Conservation (phyloP, 345 rosid species). For the Pseudoturritis turrita region DNA sequence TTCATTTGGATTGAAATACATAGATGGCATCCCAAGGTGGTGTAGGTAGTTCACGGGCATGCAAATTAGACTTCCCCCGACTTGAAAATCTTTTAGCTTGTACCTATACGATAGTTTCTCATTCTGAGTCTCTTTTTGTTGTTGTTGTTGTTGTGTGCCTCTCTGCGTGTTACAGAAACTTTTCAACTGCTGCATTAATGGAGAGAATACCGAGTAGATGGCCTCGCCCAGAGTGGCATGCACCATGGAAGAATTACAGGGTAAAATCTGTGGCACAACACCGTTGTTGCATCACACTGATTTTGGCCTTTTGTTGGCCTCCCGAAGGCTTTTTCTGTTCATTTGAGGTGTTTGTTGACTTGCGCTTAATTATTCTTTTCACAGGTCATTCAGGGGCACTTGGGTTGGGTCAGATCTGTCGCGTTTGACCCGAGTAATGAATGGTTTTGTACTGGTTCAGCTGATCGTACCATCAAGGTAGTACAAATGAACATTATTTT, state of each 20-base stretch:
- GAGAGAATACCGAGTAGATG: conserved; percentile 97
- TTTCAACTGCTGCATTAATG: conserved; percentile 78
- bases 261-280: conserved; percentile 36
- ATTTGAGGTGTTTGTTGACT: background rate
- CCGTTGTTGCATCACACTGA: background rate
- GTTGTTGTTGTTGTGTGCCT: background rate
- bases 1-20: background rate
- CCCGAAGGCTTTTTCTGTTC: background rate
- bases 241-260: conserved; percentile 99
- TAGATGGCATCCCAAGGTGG: background rate
- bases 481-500: background rate
- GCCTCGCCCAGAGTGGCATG: conserved; percentile 98
- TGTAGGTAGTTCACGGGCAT: background rate
- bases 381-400: conserved; percentile 76
- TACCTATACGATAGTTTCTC: background rate
- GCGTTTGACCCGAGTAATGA: conserved; percentile 97
- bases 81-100: background rate
- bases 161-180: conserved; percentile 43
- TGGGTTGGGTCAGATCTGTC: conserved; percentile 98
- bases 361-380: conserved; percentile 19
- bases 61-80: background rate
- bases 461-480: conserved; percentile 98
- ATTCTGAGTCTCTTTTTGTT: background rate
- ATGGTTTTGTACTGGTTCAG: conserved; percentile 99
- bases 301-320: background rate